A percentile compares a stretch with the other conserved stretches of the same genome.
phyloP scores from a whole-genome alignment of 805 yeast species.

The Starmerella bombi region DNA sequence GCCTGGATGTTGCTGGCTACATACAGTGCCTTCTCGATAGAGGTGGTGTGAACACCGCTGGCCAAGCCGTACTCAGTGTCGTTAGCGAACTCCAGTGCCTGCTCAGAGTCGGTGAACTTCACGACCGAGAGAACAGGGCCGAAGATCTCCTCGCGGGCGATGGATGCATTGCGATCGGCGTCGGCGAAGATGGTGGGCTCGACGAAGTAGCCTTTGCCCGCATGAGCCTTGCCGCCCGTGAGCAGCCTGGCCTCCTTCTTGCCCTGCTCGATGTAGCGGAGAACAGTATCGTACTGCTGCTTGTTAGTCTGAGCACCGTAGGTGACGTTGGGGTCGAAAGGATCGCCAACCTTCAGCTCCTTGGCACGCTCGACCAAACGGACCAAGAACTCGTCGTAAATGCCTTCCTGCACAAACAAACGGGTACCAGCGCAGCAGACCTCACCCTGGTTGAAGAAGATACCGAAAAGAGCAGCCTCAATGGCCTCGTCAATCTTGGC shows the following conservation, averaged over 20 bases:
- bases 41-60: constrained; percentile 63
- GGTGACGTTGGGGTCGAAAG: constrained; percentile 57
- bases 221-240: constrained; percentile 54
- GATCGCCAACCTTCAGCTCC: constrained; percentile 53
- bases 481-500: constrained; percentile 70
- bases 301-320: constrained; percentile 87
- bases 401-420: constrained; percentile 68
- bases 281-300: constrained; percentile 60
- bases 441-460: constrained; percentile 88
- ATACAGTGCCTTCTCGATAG: constrained; percentile 50
- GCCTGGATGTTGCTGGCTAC: constrained; percentile 49
- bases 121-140: constrained; percentile 72
- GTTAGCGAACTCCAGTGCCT: constrained; percentile 58
- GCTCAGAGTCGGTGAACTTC: constrained; percentile 52
- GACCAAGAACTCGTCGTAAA: constrained; percentile 60
- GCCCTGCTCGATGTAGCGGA: constrained; percentile 64
- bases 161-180: constrained; percentile 48
- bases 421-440: constrained; percentile 93
- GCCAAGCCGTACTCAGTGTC: constrained; percentile 68
- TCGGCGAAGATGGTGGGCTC: constrained; percentile 68
- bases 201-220: constrained; percentile 50
- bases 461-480: constrained; percentile 59
- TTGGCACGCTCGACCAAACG: constrained; percentile 43
- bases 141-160: constrained; percentile 71
- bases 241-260: constrained; percentile 62